These are phyloP conservation scores for Venustampulla echinocandica DNA, from an alignment of 495 filamentous ascomycete genomes.

Conservation along the genomic window DNA sequence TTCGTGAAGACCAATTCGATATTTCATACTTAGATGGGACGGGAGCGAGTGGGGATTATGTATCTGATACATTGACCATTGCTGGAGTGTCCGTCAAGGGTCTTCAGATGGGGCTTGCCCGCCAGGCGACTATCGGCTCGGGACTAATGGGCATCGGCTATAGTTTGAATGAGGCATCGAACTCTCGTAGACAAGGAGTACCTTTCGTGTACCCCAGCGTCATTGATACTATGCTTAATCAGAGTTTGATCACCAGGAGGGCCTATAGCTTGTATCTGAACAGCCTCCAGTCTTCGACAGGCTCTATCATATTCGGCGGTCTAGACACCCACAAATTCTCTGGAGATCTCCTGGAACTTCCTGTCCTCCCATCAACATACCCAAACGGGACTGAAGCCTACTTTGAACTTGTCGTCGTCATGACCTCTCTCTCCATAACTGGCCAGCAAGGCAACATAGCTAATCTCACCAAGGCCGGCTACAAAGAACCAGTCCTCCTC, in stretches of 20 bases:
- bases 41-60: constrained; percentile 59
- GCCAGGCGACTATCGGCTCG: constrained; percentile 53
- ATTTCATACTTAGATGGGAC: constrained; percentile 79
- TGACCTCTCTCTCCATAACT: constrained; percentile 38
- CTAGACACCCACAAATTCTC: constrained; percentile 79
- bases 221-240: constrained; percentile 59
- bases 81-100: constrained; percentile 52
- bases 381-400: constrained; percentile 10
- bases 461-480: constrained; percentile 32
- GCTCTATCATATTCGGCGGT: constrained; percentile 84
- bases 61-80: constrained; percentile 63
- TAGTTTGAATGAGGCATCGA: constrained; percentile 59
- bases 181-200: constrained; percentile 14
- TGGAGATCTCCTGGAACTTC: constrained; percentile 61
- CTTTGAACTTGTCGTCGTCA: constrained; percentile 47
- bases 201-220: constrained; percentile 62
- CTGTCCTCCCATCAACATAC: constrained; percentile 34
- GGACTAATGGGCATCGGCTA: constrained; percentile 93
- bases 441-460: constrained; percentile 27
- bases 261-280: constrained; percentile 82
- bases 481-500: constrained; percentile 56
- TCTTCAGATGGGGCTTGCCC: constrained; percentile 80
- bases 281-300: constrained; percentile 52
- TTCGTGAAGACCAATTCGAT: constrained; percentile 57
- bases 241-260: constrained; percentile 63